Evolutionary conservation across 164 flowering plant species (phyloP).

Genomic region (grape (Vitis vinifera)): DNA sequence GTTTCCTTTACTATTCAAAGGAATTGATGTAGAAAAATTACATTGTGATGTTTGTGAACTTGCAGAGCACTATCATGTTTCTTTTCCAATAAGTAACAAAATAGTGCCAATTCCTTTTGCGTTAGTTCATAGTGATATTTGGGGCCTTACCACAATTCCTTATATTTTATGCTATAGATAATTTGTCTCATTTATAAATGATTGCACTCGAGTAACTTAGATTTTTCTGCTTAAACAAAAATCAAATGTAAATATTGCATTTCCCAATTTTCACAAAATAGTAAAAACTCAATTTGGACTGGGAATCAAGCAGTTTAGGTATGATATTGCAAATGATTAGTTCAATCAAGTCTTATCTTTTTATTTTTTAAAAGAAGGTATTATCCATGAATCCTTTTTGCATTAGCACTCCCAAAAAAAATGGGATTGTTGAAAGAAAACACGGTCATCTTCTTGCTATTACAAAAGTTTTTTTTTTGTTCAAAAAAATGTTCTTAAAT

Average conservation of each 20-base stretch:
- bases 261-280: too few species aligned
- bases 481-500: not conserved
- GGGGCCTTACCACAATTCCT: too few species aligned
- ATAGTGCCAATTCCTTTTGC: too few species aligned
- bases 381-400: not conserved
- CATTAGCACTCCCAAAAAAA: not conserved
- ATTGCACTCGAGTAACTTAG: not conserved
- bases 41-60: too few species aligned
- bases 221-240: too few species aligned
- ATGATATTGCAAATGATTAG: not conserved
- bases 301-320: not conserved
- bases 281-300: not conserved
- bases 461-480: not conserved
- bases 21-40: too few species aligned
- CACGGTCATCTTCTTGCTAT: not conserved
- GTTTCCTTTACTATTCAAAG: too few species aligned
- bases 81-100: too few species aligned
- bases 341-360: not conserved
- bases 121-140: too few species aligned
- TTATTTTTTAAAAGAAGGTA: not conserved
- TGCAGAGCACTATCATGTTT: too few species aligned
- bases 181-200: not conserved
- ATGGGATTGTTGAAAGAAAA: not conserved
- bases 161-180: too few species aligned
- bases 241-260: too few species aligned